Base-by-base conservation (phyloP, 2,329 filamentous ascomycete genomes). In the Rhynchosporium agropyri region DNA sequence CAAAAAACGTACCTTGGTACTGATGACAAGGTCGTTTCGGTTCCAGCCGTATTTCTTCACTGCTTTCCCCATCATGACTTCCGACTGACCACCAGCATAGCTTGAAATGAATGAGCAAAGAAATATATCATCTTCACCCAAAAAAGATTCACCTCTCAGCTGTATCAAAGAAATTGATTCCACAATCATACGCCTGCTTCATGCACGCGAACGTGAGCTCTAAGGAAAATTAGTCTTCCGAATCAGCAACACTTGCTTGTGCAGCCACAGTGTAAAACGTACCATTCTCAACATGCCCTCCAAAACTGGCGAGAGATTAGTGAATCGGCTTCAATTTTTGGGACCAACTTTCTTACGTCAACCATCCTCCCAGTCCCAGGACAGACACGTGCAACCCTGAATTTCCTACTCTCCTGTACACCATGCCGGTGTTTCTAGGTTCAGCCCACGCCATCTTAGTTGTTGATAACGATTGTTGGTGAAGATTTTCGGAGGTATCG, bases 381-480 rank as follows among this genome's bases (percentile, higher is more conserved):
- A 86, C 83, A 31, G 89, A 92, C 40, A 92, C 88, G 74, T 91
- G 86, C 20, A 92, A 81, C 60, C 89, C 89, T 15, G 87, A 89
- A 45, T 83, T 83, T 71, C 89, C 89, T 7, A 91, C 81, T 76
- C 85, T 86, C 69, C 89, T 86, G 76, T 91, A 91, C 71, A 88
- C 80, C 89, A 90, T 91, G 33, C 33, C 33, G 6, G 33, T 36
- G 33, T 36, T 36, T 36, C 33, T 36, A 36, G 33, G 33, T 36
- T 36, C 33, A 36, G 33, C 33, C 33, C 33, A 36, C 33, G 33
- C 33, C 33, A 36, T 36, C 33, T 36, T 36, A 10, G 9, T 36
- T 36, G 5, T 6, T 5, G 33, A 1, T 36, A 36, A 6, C 9
- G 5, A 5, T 36, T 36, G 33, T 36, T 36, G 33, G 33, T 36